Percentiles rank a stretch among this genome's conserved stretches.
Evolutionary conservation across 805 yeast genomes (phyloP).

Genomic region (Zygosaccharomyces lentus): DNA sequence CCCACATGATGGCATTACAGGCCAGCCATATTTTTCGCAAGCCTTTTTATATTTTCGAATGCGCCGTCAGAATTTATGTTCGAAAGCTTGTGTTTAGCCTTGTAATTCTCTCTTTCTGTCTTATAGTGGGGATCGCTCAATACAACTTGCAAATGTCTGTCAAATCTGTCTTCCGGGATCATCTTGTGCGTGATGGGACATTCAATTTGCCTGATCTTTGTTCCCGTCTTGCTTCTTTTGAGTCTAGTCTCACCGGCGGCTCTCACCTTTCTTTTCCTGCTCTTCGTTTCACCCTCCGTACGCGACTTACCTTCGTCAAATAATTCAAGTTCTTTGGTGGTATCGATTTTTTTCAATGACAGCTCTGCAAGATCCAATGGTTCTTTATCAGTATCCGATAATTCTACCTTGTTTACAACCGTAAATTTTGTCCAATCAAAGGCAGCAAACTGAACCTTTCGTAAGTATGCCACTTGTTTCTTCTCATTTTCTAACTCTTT

Average conservation of each 20-base stretch:
- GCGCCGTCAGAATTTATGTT: slow-evolving; percentile 56
- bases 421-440: slow-evolving; percentile 87
- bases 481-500: slow-evolving; percentile 38
- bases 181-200: slow-evolving; percentile 78
- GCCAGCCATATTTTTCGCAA: slow-evolving; percentile 28
- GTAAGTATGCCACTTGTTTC: slow-evolving; percentile 32
- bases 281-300: slow-evolving; percentile 5
- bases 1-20: background rate
- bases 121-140: slow-evolving; percentile 75
- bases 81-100: slow-evolving; percentile 48
- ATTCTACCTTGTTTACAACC: slow-evolving; percentile 63
- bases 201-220: slow-evolving; percentile 41
- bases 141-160: slow-evolving; percentile 62
- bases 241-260: slow-evolving; percentile 69
- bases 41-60: slow-evolving; percentile 53
- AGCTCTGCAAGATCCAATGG: slow-evolving; percentile 47
- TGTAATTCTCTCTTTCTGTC: slow-evolving; percentile 57
- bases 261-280: slow-evolving; percentile 57
- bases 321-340: background rate
- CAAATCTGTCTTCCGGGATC: slow-evolving; percentile 67
- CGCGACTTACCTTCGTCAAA: slow-evolving; percentile 1
- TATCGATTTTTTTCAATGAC: slow-evolving; percentile 11
- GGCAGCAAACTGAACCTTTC: slow-evolving; percentile 57
- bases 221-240: slow-evolving; percentile 13
- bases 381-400: slow-evolving; percentile 53